Evolutionary conservation across 805 yeast genomes (phyloP), one percentile per base, ranked within the genome.

Genomic region (Schwanniomyces polymorphus): DNA sequence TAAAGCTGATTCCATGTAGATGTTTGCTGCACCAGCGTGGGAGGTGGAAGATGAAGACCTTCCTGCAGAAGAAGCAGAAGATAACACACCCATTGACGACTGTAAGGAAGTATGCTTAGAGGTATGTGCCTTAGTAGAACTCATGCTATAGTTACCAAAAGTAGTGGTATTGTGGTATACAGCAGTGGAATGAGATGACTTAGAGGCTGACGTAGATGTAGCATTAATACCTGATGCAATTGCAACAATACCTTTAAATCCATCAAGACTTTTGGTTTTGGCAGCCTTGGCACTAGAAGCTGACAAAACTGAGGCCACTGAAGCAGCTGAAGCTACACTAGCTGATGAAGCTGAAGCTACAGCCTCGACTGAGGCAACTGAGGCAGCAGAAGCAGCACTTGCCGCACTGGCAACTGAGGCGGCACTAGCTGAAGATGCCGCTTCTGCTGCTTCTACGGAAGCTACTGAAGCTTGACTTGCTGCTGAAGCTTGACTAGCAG

Each of bases 241-340:
- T 14, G 64, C 62, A 21, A 56, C 45, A n/a, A 60, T 54, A 42
- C 63, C 64, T 39, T 56, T 55, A 54, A 56, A 56, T 9, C 53
- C 58, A 39, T 41, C 47, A 46, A 44, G 27, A 23, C 23, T 29
- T 11, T 44, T 17, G 14, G 43, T 16, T 21, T 43, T 35, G 16
- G 49, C 46, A 11, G 47, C 35, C 29, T 52, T 47, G 46, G 50
- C 6, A n/a, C 53, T 42, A 34, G 42, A 41, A 14, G 51, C 35
- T 12, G 55, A 44, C 8, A 53, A 42, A 39, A 55, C 31, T 14
- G 38, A 37, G 26, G 35, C 10, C 16, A 42, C 18, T 16, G 46
- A 21, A 10, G 38, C 21, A 14, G 38, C 38, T 7, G 16, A 8
- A 12, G 34, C 34, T 12, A 29, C 35, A 31, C 35, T 31, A 16